A percentile compares a stretch with the other conserved stretches of the same genome.
Conservation (phyloP, 2,329 filamentous ascomycete species). For the Beauveria rudraprayagi region DNA sequence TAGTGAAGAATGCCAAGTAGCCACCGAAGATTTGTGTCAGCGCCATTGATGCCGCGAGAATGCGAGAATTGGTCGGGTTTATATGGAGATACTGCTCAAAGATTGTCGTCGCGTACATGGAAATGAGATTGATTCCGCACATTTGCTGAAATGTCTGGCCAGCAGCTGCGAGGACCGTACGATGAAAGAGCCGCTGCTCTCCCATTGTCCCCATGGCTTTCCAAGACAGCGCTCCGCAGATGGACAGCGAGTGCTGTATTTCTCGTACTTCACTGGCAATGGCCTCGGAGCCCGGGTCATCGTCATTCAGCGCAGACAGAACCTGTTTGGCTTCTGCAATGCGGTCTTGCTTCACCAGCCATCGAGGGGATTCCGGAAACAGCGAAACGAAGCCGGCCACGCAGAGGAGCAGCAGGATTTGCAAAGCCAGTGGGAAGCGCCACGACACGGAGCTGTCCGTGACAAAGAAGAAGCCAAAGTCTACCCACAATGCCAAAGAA, state of each 20-base stretch:
- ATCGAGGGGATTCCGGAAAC: constrained; percentile 30
- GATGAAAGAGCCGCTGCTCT: constrained; percentile 12
- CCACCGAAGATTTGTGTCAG: constrained; percentile 27
- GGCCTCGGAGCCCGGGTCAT: background rate
- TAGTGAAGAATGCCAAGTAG: constrained; percentile 21
- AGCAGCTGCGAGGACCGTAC: constrained; percentile 10
- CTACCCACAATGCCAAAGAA: constrained; percentile 35
- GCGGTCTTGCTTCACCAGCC: constrained; percentile 27
- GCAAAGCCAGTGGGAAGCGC: constrained; percentile 44
- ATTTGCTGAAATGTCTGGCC: constrained; percentile 19
- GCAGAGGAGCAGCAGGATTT: constrained; percentile 39
- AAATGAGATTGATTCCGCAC: constrained; percentile 21
- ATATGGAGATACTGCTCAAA: constrained; percentile 21
- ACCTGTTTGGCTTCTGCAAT: constrained; percentile 40
- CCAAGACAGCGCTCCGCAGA: constrained; percentile 14
- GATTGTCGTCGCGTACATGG: constrained; percentile 23
- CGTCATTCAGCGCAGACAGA: constrained; percentile 25
- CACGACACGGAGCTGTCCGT: constrained; percentile 20
- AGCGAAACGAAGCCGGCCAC: constrained; percentile 32
- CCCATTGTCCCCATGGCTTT: constrained; percentile 13
- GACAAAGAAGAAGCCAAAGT: constrained; percentile 32
- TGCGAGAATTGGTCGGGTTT: constrained; percentile 16
- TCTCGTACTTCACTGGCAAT: constrained; percentile 11
- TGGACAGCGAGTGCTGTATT: constrained; percentile 12
- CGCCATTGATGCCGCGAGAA: constrained; percentile 19